Percentiles rank a stretch among this genome's conserved stretches.
phyloP scores from a whole-genome alignment of 2,329 filamentous ascomycete species.

The Chrysoporthe deuterocubensis region DNA sequence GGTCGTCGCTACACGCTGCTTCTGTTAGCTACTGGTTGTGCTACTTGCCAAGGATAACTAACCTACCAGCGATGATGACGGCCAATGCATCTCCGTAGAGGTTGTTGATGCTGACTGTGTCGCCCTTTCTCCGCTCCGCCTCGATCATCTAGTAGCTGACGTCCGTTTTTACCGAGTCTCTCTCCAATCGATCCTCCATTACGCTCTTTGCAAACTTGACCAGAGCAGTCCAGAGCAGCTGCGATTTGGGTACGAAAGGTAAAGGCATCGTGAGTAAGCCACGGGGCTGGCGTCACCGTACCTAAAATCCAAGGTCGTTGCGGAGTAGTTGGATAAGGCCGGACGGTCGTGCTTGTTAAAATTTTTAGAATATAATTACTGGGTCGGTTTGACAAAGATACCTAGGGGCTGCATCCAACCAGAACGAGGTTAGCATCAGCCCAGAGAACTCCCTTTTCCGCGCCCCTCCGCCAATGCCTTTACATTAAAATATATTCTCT shows the following conservation, averaged over 20 bases:
- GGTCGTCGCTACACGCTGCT: background rate
- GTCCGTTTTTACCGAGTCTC: background rate
- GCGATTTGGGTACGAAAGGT: background rate
- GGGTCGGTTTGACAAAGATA: no score
- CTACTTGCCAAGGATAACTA: background rate
- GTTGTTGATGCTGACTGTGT: background rate
- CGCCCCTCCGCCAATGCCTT: no score
- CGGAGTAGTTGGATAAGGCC: background rate
- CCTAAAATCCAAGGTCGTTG: background rate
- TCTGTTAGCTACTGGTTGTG: constrained; percentile 1
- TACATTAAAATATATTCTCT: no score
- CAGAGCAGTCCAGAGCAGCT: background rate
- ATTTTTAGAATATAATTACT: no score
- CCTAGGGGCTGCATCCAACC: no score
- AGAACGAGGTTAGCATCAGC: no score
- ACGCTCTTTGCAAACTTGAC: background rate
- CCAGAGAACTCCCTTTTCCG: no score
- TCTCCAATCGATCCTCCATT: constrained; percentile 1
- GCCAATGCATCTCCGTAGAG: constrained; percentile 2
- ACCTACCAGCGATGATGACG: background rate
- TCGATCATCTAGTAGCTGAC: constrained; percentile 1
- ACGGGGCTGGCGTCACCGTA: constrained; percentile 2
- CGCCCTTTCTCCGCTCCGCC: background rate
- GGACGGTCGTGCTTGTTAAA: background rate
- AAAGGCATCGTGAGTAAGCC: background rate